Evolutionary conservation across 176 grass and related monocot species (phyloP).

Genomic region (Oryza glumipatula): DNA sequence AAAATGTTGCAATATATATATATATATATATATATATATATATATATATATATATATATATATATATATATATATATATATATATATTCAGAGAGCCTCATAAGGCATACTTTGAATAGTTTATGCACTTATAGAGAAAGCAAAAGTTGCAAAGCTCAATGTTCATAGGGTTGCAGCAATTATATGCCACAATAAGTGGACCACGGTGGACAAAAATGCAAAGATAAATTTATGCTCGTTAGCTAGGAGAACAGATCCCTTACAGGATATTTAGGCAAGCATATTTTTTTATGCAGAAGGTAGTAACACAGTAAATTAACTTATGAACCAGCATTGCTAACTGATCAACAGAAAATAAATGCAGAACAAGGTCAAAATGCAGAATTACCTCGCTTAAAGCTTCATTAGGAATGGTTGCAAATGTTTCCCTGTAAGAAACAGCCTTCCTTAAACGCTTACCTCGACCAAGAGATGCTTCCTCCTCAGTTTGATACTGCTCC

Average conservation of each 20-base stretch:
- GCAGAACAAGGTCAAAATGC: slow-evolving; percentile 4
- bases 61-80: no score
- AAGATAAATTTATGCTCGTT: slow-evolving; percentile 18
- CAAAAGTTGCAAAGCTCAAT: not conserved
- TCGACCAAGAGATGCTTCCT: slow-evolving; percentile 90
- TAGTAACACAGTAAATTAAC: slow-evolving; percentile 25
- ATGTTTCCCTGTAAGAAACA: slow-evolving; percentile 97
- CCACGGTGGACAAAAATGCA: not conserved
- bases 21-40: no score
- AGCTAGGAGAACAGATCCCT: not conserved
- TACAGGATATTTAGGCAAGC: not conserved
- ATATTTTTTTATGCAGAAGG: slow-evolving; percentile 6
- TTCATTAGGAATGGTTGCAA: slow-evolving; percentile 85
- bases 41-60: no score
- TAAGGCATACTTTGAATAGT: not conserved
- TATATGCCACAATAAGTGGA: slow-evolving; percentile 28
- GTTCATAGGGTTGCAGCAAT: not conserved
- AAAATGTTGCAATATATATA: slow-evolving; percentile 19
- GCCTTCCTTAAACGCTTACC: slow-evolving; percentile 97
- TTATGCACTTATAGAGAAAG: not conserved
- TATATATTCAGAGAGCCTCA: not conserved
- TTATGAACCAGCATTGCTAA: not conserved
- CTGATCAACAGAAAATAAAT: slow-evolving; percentile 6
- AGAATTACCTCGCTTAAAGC: slow-evolving; percentile 90
- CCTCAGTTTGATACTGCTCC: slow-evolving; percentile 93